These are phyloP conservation scores for Sergeia podlipaevii DNA, from an alignment of 208 protist species.

Conservation along the genomic window DNA sequence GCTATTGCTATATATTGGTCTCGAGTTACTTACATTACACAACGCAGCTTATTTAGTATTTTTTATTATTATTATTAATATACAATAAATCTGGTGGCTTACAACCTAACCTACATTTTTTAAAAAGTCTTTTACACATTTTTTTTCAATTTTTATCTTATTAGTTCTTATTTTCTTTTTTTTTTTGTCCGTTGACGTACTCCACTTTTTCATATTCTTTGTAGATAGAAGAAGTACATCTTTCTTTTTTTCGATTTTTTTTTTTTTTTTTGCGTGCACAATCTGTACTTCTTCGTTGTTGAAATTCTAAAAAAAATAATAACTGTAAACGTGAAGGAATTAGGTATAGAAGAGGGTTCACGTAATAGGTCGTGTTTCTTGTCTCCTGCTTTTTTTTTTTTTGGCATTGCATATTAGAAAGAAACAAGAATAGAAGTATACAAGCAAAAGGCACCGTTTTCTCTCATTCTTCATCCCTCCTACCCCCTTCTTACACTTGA, in stretches of 20 bases:
- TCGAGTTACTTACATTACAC: slow-evolving; percentile 2
- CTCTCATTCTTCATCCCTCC: too few species aligned
- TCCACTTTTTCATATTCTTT: slow-evolving; percentile 4
- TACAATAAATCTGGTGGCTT: too few species aligned
- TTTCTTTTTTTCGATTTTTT: slow-evolving; percentile 7
- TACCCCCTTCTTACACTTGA: too few species aligned
- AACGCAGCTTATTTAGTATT: neutral
- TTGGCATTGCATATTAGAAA: too few species aligned
- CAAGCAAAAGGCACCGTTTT: too few species aligned
- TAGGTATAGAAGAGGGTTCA: too few species aligned
- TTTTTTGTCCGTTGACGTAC: neutral
- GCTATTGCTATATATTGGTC: neutral
- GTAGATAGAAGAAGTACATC: neutral
- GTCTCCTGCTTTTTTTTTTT: too few species aligned
- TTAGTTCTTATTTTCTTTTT: slow-evolving; percentile 8
- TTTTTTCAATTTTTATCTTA: slow-evolving; percentile 2
- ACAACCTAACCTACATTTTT: too few species aligned
- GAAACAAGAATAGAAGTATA: too few species aligned
- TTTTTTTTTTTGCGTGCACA: too few species aligned
- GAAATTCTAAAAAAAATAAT: neutral
- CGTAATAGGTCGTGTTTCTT: too few species aligned
- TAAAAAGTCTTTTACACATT: slow-evolving; percentile 5
- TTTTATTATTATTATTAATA: neutral
- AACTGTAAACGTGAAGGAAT: neutral
- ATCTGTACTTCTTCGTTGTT: too few species aligned